A percentile compares a stretch with the other conserved stretches of the same genome.
phyloP scores from a whole-genome alignment of 345 rosid genomes.

The Gossypium rotundifolium region DNA sequence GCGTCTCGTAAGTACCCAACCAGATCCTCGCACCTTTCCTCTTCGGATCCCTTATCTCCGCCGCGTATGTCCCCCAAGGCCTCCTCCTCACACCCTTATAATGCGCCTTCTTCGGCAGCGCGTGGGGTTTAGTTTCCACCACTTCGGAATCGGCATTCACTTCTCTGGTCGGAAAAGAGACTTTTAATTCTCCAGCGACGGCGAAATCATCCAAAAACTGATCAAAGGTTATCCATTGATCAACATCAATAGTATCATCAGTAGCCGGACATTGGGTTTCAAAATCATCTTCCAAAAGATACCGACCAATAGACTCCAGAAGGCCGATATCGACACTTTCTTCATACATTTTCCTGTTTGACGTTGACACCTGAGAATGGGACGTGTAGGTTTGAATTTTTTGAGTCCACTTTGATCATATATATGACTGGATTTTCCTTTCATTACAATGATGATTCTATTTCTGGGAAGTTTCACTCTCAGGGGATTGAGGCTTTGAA shows the following conservation, averaged over 20 bases:
- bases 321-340: slow-evolving; percentile 9
- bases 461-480: not conserved
- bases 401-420: not conserved
- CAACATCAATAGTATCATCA: not conserved
- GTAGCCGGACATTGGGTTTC: slow-evolving; percentile 3
- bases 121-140: not conserved
- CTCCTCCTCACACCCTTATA: slow-evolving; percentile 44
- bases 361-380: too few relatives aligned
- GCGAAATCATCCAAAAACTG: slow-evolving; percentile 2
- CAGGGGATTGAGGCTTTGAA: not conserved
- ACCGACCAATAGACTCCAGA: slow-evolving; percentile 21
- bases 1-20: slow-evolving; percentile 60
- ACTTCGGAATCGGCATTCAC: not conserved
- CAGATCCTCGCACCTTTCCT: slow-evolving; percentile 59
- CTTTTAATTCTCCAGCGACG: not conserved
- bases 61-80: slow-evolving; percentile 70
- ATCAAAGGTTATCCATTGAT: slow-evolving; percentile 6
- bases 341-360: not conserved
- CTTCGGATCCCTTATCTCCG: slow-evolving; percentile 60
- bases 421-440: not conserved
- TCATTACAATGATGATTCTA: not conserved
- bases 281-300: slow-evolving; percentile 25
- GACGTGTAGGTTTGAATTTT: too few relatives aligned
- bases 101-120: slow-evolving; percentile 13
- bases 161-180: not conserved